These are phyloP conservation scores for Diutina siamensis DNA, from an alignment of 1,139 yeast species.

Conservation along the genomic window DNA sequence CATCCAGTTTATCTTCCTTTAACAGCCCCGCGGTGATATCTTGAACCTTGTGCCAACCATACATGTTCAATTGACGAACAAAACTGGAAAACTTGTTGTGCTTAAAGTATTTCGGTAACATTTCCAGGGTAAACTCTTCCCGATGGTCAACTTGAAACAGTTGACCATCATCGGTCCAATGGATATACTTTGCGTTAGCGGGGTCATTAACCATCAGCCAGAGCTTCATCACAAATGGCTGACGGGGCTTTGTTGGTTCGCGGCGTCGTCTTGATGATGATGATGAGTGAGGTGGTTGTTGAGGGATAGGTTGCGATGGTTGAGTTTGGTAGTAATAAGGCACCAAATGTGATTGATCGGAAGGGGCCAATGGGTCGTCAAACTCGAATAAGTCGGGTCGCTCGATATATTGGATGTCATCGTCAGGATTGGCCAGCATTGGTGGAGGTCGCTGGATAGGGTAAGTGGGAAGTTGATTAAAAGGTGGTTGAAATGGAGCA, in stretches of 20 bases:
- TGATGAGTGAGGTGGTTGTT: background rate
- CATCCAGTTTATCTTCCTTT: constrained; percentile 35
- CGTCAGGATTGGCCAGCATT: constrained; percentile 3
- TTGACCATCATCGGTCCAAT: constrained; percentile 80
- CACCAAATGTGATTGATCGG: background rate
- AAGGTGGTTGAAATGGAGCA: background rate
- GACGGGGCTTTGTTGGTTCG: constrained; percentile 35
- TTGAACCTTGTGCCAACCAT: constrained; percentile 95
- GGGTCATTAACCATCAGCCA: constrained; percentile 94
- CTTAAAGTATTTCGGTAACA: constrained; percentile 42
- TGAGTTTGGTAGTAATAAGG: background rate
- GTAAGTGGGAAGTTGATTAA: background rate
- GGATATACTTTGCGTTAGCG: constrained; percentile 53
- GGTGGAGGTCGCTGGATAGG: background rate
- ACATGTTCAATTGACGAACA: constrained; percentile 93
- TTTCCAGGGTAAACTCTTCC: constrained; percentile 74
- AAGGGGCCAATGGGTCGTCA: background rate
- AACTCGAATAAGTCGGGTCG: background rate
- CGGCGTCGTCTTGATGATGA: background rate
- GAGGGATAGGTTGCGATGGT: background rate
- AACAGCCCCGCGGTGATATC: constrained; percentile 62
- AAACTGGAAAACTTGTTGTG: constrained; percentile 80
- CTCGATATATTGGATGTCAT: constrained; percentile 5
- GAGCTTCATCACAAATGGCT: constrained; percentile 83
- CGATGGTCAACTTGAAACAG: constrained; percentile 77